phyloP scores from a whole-genome alignment of 352 stramenopile species.

The Phytophthora niederhauseri region DNA sequence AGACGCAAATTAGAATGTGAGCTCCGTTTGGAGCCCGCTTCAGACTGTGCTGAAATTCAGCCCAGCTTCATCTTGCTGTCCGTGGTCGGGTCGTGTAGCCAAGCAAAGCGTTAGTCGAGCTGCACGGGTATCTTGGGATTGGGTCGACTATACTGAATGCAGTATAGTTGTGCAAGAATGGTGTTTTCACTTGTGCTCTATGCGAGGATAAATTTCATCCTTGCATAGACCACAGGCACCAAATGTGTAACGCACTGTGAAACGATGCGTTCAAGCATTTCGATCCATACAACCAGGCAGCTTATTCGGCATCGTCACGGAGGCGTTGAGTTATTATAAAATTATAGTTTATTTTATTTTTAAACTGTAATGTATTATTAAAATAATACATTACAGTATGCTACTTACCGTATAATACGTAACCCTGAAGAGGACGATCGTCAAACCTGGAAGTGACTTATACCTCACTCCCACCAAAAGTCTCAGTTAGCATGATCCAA shows the following conservation, averaged over 20 bases:
- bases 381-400: no score
- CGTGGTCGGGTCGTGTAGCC: background rate
- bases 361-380: no score
- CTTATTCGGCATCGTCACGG: no score
- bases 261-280: background rate
- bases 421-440: no score
- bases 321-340: no score
- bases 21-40: background rate
- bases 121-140: background rate
- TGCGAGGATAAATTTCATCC: background rate
- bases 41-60: background rate
- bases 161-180: background rate
- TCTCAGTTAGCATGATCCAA: no score
- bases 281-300: background rate
- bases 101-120: background rate
- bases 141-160: background rate
- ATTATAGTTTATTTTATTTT: no score
- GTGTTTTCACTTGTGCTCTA: background rate
- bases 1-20: background rate
- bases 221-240: background rate
- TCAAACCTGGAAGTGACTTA: no score
- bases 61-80: background rate
- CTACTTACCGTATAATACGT: no score
- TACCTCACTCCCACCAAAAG: no score
- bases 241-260: background rate